Evolutionary conservation across 2,329 filamentous ascomycete species (phyloP).

Genomic region (Colletotrichum sp.): DNA sequence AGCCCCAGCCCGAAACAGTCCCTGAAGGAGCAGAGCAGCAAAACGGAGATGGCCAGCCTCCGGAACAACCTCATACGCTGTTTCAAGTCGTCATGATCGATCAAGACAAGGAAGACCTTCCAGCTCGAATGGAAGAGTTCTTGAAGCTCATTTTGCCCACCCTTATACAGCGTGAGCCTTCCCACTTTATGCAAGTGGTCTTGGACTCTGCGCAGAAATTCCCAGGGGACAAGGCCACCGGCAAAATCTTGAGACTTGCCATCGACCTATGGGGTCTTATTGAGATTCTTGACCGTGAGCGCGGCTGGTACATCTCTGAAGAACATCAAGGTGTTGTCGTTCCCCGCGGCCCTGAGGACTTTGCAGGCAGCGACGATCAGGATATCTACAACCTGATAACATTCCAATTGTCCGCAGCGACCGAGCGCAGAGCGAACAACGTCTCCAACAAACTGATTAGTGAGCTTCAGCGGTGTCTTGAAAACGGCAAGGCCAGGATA

Average conservation of each 20-base stretch:
- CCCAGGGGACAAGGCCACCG: conserved; percentile 49
- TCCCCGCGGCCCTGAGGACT: conserved; percentile 54
- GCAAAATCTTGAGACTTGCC: conserved; percentile 61
- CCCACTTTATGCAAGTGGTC: conserved; percentile 63
- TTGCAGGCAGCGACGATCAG: conserved; percentile 51
- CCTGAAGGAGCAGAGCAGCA: not conserved
- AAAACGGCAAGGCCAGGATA: conserved; percentile 65
- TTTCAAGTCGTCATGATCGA: conserved; percentile 61
- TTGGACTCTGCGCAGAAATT: conserved; percentile 58
- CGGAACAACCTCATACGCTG: not conserved
- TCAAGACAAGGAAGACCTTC: conserved; percentile 64
- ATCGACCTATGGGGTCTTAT: conserved; percentile 70
- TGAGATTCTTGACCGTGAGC: conserved; percentile 68
- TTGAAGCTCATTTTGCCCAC: conserved; percentile 63
- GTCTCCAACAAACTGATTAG: conserved; percentile 64
- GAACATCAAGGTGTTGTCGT: conserved; percentile 47
- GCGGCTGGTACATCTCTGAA: conserved; percentile 63
- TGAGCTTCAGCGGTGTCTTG: conserved; percentile 64
- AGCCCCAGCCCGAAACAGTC: not conserved
- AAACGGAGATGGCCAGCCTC: conserved; percentile 13
- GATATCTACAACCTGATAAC: conserved; percentile 67
- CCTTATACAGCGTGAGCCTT: conserved; percentile 64
- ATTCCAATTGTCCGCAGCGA: conserved; percentile 68
- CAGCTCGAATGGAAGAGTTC: conserved; percentile 63
- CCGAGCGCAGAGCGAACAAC: conserved; percentile 66